Conservation (phyloP, 441 rosid genomes). For the Jatropha podagrica region DNA sequence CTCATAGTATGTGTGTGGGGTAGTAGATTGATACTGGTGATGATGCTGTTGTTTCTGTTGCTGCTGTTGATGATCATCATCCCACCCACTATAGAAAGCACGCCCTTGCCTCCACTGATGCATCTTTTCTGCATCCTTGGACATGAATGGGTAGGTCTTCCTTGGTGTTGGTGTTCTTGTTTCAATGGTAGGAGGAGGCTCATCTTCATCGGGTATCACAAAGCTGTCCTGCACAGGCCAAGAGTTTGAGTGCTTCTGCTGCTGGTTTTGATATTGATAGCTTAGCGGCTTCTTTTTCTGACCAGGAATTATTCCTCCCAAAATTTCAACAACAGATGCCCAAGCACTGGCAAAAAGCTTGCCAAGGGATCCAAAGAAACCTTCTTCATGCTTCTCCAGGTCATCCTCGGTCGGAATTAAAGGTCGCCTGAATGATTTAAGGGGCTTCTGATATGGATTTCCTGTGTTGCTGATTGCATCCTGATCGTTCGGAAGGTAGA, state of each 20-base stretch:
- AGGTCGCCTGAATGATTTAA: conserved; percentile 66
- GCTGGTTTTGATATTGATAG: conserved; percentile 38
- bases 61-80: conserved; percentile 55
- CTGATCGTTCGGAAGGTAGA: conserved; percentile 49
- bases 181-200: conserved; percentile 71
- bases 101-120: conserved; percentile 85
- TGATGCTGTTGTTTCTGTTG: conserved; percentile 61
- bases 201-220: conserved; percentile 85
- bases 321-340: conserved; percentile 52
- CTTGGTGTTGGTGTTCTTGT: conserved; percentile 77
- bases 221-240: conserved; percentile 97
- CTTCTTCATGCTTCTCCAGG: conserved; percentile 75
- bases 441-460: conserved; percentile 52
- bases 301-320: conserved; percentile 66
- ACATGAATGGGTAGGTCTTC: conserved; percentile 91
- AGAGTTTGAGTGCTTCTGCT: conserved; percentile 37
- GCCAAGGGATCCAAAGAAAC: conserved; percentile 59
- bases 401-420: conserved; percentile 67
- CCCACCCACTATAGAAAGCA: conserved; percentile 73
- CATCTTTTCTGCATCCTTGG: conserved; percentile 84
- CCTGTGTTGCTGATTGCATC: conserved; percentile 26
- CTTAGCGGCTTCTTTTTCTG: conserved; percentile 45
- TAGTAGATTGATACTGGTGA: conserved; percentile 63
- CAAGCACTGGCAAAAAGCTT: conserved; percentile 56
- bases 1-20: conserved; percentile 75